Evolutionary conservation across 495 filamentous ascomycete species (phyloP).

Genomic region (Venustampulla echinocandica): DNA sequence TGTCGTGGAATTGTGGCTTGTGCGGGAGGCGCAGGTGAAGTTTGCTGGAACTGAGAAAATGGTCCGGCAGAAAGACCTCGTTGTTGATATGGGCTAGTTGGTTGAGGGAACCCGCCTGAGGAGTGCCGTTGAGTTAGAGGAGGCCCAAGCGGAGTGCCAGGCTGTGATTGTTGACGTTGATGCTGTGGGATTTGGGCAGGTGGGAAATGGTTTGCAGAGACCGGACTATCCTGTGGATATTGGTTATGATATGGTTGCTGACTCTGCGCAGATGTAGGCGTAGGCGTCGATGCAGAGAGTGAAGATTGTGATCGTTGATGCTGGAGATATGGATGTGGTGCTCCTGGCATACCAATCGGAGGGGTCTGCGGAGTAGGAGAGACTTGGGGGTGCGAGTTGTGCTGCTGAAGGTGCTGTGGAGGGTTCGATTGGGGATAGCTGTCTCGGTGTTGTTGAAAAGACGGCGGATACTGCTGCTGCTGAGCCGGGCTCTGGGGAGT

Average conservation of each 20-base stretch:
- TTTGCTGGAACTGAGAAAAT: constrained; percentile 27
- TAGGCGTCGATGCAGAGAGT: constrained; percentile 48
- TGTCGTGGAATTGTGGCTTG: constrained; percentile 24
- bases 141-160: constrained; percentile 45
- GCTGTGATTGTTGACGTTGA: constrained; percentile 39
- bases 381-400: constrained; percentile 22
- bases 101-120: constrained; percentile 34
- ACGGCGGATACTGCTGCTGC: constrained; percentile 23
- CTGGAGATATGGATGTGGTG: constrained; percentile 31
- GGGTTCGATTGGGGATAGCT: constrained; percentile 32
- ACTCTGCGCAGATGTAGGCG: constrained; percentile 46
- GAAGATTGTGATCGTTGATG: constrained; percentile 39
- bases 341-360: constrained; percentile 37
- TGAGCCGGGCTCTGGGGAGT: constrained; percentile 42
- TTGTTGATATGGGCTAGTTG: constrained; percentile 46
- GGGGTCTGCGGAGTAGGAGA: constrained; percentile 43
- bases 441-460: constrained; percentile 27
- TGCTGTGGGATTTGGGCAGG: constrained; percentile 33
- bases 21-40: constrained; percentile 30
- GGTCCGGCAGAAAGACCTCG: constrained; percentile 29
- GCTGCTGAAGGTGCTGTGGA: constrained; percentile 34
- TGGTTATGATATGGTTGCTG: constrained; percentile 41
- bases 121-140: constrained; percentile 36
- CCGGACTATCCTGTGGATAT: constrained; percentile 45
- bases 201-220: constrained; percentile 34